Conservation (phyloP, 1,284 basidiomycete species). For the Pseudomicrostroma phylloplanum region DNA sequence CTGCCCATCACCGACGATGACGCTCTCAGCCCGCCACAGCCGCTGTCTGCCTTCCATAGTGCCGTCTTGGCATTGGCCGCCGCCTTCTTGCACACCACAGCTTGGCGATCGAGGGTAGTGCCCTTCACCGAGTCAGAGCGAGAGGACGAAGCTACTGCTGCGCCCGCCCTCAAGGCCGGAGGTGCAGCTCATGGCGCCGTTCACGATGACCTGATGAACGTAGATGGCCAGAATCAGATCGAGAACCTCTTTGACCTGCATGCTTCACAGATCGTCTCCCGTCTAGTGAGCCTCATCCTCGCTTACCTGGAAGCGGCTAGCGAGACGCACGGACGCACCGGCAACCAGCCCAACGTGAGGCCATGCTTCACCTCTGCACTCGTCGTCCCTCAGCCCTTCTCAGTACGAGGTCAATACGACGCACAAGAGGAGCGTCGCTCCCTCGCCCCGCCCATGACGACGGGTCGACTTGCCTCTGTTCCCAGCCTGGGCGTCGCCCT, state of each 20-base stretch:
- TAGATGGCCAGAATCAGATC: conserved; percentile 7
- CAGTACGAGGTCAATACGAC: neutral
- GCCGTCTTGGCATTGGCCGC: conserved; percentile 73
- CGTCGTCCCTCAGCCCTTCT: conserved; percentile 2
- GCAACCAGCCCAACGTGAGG: neutral
- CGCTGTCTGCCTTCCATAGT: conserved; percentile 58
- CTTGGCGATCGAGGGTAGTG: conserved; percentile 60
- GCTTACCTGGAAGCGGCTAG: conserved; percentile 42
- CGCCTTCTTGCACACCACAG: conserved; percentile 63
- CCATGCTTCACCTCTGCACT: conserved; percentile 14
- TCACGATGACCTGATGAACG: neutral
- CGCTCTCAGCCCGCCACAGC: conserved; percentile 62
- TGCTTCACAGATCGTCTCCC: conserved; percentile 23
- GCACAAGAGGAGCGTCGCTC: conserved; percentile 6
- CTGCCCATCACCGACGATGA: conserved; percentile 66
- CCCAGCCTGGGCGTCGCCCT: conserved; percentile 72
- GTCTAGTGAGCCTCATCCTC: conserved; percentile 30
- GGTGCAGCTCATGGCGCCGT: conserved; percentile 15
- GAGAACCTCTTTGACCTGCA: conserved; percentile 31
- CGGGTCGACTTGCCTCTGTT: conserved; percentile 46
- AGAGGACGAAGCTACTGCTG: conserved; percentile 53
- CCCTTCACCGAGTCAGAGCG: conserved; percentile 69
- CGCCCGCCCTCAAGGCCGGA: conserved; percentile 21
- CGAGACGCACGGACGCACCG: conserved; percentile 20
- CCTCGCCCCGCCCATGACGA: neutral